Conservation (phyloP, 75 land plant species). For the Picea sitchensis region DNA sequence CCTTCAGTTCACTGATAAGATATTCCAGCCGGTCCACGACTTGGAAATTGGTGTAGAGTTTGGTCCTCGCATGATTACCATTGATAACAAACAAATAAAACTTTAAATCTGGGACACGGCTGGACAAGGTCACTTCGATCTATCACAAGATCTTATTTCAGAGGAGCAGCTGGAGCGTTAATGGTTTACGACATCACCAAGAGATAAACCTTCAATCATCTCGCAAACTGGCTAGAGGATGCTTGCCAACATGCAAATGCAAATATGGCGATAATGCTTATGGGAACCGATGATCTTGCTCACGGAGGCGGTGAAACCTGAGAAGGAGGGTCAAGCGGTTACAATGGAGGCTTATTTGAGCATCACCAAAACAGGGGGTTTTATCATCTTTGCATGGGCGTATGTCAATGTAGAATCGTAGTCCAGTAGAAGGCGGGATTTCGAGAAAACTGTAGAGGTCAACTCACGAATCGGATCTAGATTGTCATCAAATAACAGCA, state of each 20-base stretch:
- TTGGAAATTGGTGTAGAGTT: constrained; percentile 96
- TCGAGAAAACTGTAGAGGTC: too few species aligned
- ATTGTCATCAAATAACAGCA: too few species aligned
- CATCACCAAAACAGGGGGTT: too few species aligned
- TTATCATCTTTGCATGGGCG: too few species aligned
- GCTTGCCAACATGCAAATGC: constrained; percentile 37
- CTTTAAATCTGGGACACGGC: constrained; percentile 98
- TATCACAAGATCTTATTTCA: constrained; percentile 77
- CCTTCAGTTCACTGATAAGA: constrained; percentile 90
- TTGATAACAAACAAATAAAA: constrained; percentile 93
- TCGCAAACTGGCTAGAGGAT: constrained; percentile 37
- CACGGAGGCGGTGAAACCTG: constrained; percentile 51
- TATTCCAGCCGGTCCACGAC: constrained; percentile 98
- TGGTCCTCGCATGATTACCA: constrained; percentile 96
- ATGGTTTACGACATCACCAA: constrained; percentile 75
- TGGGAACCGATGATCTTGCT: constrained; percentile 52
- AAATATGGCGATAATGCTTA: constrained; percentile 49
- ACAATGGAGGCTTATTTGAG: constrained; percentile 22
- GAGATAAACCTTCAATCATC: constrained; percentile 40
- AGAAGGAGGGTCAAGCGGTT: constrained; percentile 46
- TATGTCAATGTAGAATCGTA: too few species aligned
- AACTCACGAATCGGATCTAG: too few species aligned
- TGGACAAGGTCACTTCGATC: constrained; percentile 80
- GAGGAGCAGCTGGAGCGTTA: constrained; percentile 81
- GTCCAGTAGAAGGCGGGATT: too few species aligned